A percentile compares a stretch with the other conserved stretches of the same genome.
Evolutionary conservation across 306 rosid genomes (phyloP).

Genomic region (Phaseolus lunatus): DNA sequence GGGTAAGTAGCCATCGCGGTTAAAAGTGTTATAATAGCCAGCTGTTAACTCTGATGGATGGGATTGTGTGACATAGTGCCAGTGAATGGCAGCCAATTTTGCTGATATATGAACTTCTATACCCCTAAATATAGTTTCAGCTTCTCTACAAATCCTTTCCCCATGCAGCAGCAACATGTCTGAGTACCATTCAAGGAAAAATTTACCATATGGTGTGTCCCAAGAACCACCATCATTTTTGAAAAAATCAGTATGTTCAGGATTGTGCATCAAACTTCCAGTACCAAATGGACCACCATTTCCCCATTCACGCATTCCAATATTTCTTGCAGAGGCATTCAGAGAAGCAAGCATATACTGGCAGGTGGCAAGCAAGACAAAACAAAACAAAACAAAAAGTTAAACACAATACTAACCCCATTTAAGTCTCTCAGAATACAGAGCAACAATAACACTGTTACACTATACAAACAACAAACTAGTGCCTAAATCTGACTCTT

Average conservation of each 20-base stretch:
- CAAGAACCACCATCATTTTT: conserved; percentile 65
- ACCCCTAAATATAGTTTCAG: conserved; percentile 79
- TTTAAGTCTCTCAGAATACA: conserved; percentile 36
- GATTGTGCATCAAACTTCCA: conserved; percentile 56
- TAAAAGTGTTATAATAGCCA: conserved; percentile 77
- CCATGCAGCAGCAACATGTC: conserved; percentile 85
- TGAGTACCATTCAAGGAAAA: conserved; percentile 91
- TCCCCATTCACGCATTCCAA: conserved; percentile 86
- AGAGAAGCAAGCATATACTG: conserved; percentile 90
- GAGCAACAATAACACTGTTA: conserved; percentile 18
- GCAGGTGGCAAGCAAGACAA: conserved; percentile 39
- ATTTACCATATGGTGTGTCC: conserved; percentile 68
- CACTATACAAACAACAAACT: conserved; percentile 32
- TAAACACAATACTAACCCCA: conserved; percentile 32
- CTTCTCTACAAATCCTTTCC: conserved; percentile 83
- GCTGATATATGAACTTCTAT: conserved; percentile 67
- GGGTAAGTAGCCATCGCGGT: conserved; percentile 80
- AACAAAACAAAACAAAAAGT: too few species aligned
- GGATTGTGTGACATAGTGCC: conserved; percentile 72
- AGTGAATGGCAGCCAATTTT: conserved; percentile 75
- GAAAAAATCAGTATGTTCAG: conserved; percentile 61
- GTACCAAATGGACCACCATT: conserved; percentile 70
- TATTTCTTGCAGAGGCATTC: conserved; percentile 70
- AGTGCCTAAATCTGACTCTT: conserved; percentile 38
- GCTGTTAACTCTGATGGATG: conserved; percentile 91